Evolutionary conservation across 129 eudicot species (phyloP).

Genomic region (Flaveria trinervia): DNA sequence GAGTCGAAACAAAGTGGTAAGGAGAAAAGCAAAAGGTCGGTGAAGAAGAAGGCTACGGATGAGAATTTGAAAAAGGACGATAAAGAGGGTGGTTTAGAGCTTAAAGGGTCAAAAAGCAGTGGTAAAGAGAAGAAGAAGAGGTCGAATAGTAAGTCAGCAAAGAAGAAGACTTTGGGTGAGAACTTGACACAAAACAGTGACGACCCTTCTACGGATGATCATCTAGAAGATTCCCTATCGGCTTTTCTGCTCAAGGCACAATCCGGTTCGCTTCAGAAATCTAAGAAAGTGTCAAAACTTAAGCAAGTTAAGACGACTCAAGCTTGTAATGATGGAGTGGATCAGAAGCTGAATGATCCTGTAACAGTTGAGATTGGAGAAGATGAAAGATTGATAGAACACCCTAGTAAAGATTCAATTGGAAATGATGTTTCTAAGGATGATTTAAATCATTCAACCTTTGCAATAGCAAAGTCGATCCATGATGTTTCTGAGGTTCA

Average conservation of each 20-base stretch:
- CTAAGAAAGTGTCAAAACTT: slow-evolving; percentile 35
- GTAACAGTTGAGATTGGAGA: slow-evolving; percentile 26
- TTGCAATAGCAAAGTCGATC: slow-evolving; percentile 25
- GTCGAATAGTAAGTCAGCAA: slow-evolving; percentile 33
- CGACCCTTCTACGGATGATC: slow-evolving; percentile 33
- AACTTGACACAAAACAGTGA: slow-evolving; percentile 12
- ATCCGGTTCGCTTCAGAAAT: slow-evolving; percentile 50
- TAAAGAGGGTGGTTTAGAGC: slow-evolving; percentile 26
- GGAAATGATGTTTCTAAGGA: slow-evolving; percentile 18
- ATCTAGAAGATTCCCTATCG: slow-evolving; percentile 68
- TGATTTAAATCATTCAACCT: slow-evolving; percentile 24
- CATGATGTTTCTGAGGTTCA: slow-evolving; percentile 31
- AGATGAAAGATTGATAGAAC: slow-evolving; percentile 23
- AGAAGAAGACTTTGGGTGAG: slow-evolving; percentile 27
- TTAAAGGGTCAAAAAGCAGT: slow-evolving; percentile 29
- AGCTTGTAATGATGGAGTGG: slow-evolving; percentile 35
- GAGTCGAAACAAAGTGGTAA: slow-evolving; percentile 30
- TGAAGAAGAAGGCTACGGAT: slow-evolving; percentile 22
- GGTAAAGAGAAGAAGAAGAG: slow-evolving; percentile 40
- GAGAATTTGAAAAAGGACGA: slow-evolving; percentile 25
- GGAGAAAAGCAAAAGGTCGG: slow-evolving; percentile 39
- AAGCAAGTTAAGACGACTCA: slow-evolving; percentile 42
- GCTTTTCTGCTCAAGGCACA: slow-evolving; percentile 62
- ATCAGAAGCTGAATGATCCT: slow-evolving; percentile 21
- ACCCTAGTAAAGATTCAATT: slow-evolving; percentile 25